phyloP scores from a whole-genome alignment of 2,329 filamentous ascomycete species.

The Fusarium compactum region DNA sequence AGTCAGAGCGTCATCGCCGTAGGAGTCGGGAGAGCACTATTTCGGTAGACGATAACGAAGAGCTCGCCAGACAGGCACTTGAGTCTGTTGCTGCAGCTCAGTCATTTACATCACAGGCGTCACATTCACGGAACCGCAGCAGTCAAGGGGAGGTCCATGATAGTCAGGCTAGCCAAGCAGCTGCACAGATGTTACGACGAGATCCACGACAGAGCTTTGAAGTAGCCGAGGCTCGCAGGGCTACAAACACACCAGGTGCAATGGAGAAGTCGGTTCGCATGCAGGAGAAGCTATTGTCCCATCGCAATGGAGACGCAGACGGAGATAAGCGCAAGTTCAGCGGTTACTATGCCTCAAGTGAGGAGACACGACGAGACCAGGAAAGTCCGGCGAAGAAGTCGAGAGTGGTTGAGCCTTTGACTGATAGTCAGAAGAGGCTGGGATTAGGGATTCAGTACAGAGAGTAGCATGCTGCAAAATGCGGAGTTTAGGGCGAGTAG shows the following conservation, averaged over 20 bases:
- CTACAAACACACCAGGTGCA: conserved; percentile 59
- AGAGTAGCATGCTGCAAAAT: conserved; percentile 33
- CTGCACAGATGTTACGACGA: conserved; percentile 78
- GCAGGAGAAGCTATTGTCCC: conserved; percentile 65
- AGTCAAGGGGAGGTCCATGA: conserved; percentile 69
- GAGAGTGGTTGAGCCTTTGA: conserved; percentile 56
- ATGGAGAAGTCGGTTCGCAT: conserved; percentile 60
- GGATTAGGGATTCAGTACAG: conserved; percentile 67
- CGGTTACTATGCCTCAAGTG: conserved; percentile 48
- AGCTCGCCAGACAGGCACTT: conserved; percentile 66
- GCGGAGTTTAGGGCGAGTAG: conserved; percentile 24
- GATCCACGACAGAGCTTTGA: conserved; percentile 67
- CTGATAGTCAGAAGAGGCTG: conserved; percentile 56
- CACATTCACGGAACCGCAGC: conserved; percentile 43
- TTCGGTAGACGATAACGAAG: conserved; percentile 73
- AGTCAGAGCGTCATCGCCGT: conserved; percentile 60
- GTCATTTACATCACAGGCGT: conserved; percentile 44
- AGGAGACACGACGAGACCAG: conserved; percentile 51
- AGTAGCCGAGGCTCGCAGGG: conserved; percentile 58
- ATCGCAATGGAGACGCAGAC: conserved; percentile 56
- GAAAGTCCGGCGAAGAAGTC: conserved; percentile 66
- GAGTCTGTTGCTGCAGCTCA: conserved; percentile 65
- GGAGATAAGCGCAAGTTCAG: conserved; percentile 66
- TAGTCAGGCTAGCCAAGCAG: conserved; percentile 82
- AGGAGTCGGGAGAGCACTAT: conserved; percentile 89